Evolutionary conservation across 495 filamentous ascomycete genomes (phyloP).

Genomic region (Pyrenula aspistea): DNA sequence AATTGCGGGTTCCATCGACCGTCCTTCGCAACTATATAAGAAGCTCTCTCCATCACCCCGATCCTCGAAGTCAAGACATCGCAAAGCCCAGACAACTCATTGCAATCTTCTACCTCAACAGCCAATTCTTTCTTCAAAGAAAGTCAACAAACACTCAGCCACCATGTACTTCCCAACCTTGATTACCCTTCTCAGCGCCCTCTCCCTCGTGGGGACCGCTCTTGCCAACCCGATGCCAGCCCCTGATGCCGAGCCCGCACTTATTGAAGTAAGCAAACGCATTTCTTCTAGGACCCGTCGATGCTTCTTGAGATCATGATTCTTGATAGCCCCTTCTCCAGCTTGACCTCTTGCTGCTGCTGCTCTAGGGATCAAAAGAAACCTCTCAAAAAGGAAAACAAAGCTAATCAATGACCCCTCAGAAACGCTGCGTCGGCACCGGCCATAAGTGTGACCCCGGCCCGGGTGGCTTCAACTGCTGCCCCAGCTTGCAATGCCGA

Average conservation of each 20-base stretch:
- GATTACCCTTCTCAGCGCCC: neutral
- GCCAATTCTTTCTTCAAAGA: neutral
- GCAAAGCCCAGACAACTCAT: neutral
- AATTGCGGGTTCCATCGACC: neutral
- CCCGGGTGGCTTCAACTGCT: neutral
- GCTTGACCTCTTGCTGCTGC: neutral
- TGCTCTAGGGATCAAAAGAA: neutral
- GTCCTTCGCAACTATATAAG: neutral
- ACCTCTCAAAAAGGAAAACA: neutral
- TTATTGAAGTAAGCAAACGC: neutral
- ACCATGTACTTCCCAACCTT: neutral
- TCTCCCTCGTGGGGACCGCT: neutral
- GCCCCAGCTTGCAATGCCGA: neutral
- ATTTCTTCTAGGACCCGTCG: neutral
- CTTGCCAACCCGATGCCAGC: neutral
- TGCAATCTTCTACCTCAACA: neutral
- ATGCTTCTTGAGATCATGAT: neutral
- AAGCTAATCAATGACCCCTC: neutral
- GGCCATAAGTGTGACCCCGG: neutral
- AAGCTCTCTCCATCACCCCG: neutral
- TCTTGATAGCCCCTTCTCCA: neutral
- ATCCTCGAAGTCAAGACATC: neutral
- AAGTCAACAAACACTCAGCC: neutral
- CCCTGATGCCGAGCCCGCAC: neutral
- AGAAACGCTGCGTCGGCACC: neutral